Conservation (phyloP, 805 yeast genomes). For the Tanozyma kutaoensis region DNA sequence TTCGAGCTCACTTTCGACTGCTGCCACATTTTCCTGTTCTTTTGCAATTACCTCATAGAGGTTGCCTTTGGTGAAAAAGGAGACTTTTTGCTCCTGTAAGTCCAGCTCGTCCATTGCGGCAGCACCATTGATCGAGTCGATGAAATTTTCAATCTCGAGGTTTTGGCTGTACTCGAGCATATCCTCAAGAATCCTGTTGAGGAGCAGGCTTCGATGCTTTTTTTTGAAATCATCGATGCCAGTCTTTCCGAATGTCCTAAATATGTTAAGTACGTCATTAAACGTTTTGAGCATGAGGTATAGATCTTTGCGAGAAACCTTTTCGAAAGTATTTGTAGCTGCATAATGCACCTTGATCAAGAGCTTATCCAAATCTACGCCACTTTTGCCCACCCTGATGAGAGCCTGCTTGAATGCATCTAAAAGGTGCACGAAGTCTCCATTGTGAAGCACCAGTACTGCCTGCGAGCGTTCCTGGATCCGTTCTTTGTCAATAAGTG, state of each 20-base stretch:
- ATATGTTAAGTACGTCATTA: constrained; percentile 14
- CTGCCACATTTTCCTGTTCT: constrained; percentile 23
- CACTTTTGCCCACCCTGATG: constrained; percentile 12
- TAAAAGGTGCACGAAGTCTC: constrained; percentile 16
- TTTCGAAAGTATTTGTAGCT: constrained; percentile 12
- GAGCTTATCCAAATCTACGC: constrained; percentile 47
- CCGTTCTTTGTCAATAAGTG: constrained; percentile 39
- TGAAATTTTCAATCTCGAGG: no score
- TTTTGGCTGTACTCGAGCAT: no score
- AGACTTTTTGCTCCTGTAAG: constrained; percentile 27
- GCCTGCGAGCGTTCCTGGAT: constrained; percentile 58
- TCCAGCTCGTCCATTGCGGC: constrained; percentile 38
- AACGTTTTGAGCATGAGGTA: constrained; percentile 38
- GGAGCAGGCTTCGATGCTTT: no score
- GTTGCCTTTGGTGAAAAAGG: constrained; percentile 27
- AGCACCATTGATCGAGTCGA: constrained; percentile 38
- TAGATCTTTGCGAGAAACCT: constrained; percentile 46
- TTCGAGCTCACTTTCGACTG: constrained; percentile 32
- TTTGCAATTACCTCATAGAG: constrained; percentile 23
- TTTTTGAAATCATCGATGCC: constrained; percentile 17
- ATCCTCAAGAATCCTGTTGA: no score
- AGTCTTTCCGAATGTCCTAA: constrained; percentile 21
- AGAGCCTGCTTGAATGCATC: constrained; percentile 17
- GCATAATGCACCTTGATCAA: constrained; percentile 49
- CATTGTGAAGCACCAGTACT: constrained; percentile 14